These are phyloP conservation scores for Chaetomium sp. DNA, from an alignment of 2,329 filamentous ascomycete genomes.

Conservation along the genomic window DNA sequence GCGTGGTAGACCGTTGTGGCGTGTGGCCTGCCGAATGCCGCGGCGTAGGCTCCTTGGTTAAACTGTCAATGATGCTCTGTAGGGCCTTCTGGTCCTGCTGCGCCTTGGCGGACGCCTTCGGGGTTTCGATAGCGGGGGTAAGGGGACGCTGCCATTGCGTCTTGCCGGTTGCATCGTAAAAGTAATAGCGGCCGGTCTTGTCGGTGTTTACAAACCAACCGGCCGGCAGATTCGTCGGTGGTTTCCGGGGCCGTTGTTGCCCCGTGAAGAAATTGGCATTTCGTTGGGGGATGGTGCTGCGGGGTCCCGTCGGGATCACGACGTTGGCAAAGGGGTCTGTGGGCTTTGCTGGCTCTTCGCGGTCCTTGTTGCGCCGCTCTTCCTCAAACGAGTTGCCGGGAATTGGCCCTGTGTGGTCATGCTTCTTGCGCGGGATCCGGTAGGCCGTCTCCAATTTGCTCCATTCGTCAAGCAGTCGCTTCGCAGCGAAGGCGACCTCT, in stretches of 20 bases:
- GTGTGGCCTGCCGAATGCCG: conserved; percentile 62
- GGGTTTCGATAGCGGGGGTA: conserved; percentile 64
- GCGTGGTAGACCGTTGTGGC: conserved; percentile 60
- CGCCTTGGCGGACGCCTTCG: conserved; percentile 66
- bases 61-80: conserved; percentile 82
- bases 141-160: conserved; percentile 84
- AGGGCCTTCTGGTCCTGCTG: conserved; percentile 69
- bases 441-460: conserved; percentile 87
- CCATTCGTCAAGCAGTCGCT: conserved; percentile 78
- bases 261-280: conserved; percentile 52
- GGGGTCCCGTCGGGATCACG: conserved; percentile 60
- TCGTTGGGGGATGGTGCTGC: conserved; percentile 60
- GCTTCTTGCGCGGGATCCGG: conserved; percentile 87
- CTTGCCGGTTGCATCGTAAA: conserved; percentile 75
- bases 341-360: conserved; percentile 48
- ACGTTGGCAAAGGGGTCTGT: conserved; percentile 50
- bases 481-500: conserved; percentile 71
- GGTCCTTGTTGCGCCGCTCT: conserved; percentile 58
- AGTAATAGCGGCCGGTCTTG: conserved; percentile 73
- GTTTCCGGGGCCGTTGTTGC: conserved; percentile 55
- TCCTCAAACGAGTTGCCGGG: conserved; percentile 58
- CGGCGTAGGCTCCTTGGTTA: conserved; percentile 69
- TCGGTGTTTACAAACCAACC: conserved; percentile 84
- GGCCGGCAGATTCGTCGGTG: conserved; percentile 64
- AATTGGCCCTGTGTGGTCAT: conserved; percentile 64